A percentile compares a stretch with the other conserved stretches of the same genome.
Evolutionary conservation across 2,329 filamentous ascomycete species (phyloP).

Genomic region (Penicillium sp.): DNA sequence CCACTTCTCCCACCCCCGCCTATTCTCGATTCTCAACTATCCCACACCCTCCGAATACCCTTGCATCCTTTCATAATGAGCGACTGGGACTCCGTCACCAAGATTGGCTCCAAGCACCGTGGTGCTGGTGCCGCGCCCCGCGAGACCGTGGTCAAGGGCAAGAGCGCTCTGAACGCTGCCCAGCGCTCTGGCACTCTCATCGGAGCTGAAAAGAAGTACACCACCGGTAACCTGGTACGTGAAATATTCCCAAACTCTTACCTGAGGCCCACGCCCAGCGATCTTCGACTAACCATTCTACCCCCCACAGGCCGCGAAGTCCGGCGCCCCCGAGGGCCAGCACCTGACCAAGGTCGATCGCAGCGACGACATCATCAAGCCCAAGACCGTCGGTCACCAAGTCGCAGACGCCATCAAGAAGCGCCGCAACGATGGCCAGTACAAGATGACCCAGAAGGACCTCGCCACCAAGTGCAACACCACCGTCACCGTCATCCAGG

Average conservation of each 20-base stretch:
- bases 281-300: conserved; percentile 10
- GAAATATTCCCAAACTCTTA: not conserved
- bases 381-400: conserved; percentile 78
- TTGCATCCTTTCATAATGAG: conserved; percentile 51
- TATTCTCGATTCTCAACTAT: conserved; percentile 3
- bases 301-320: conserved; percentile 40
- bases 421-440: conserved; percentile 74
- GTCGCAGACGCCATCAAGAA: conserved; percentile 81
- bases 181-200: conserved; percentile 73
- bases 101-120: conserved; percentile 85
- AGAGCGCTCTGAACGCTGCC: conserved; percentile 81
- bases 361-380: conserved; percentile 94
- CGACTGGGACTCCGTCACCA: conserved; percentile 86
- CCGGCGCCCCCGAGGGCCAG: conserved; percentile 71
- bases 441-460: conserved; percentile 94
- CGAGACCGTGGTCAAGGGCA: conserved; percentile 87
- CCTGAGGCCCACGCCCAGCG: not conserved
- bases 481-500: conserved; percentile 72
- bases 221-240: conserved; percentile 74
- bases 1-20: conserved; percentile 6
- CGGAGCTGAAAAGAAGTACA: conserved; percentile 88
- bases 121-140: conserved; percentile 60
- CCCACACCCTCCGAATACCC: not conserved
- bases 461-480: conserved; percentile 86
- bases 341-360: conserved; percentile 97